Conservation (phyloP, 1,284 basidiomycete genomes). For the Moesziomyces parantarcticus region DNA sequence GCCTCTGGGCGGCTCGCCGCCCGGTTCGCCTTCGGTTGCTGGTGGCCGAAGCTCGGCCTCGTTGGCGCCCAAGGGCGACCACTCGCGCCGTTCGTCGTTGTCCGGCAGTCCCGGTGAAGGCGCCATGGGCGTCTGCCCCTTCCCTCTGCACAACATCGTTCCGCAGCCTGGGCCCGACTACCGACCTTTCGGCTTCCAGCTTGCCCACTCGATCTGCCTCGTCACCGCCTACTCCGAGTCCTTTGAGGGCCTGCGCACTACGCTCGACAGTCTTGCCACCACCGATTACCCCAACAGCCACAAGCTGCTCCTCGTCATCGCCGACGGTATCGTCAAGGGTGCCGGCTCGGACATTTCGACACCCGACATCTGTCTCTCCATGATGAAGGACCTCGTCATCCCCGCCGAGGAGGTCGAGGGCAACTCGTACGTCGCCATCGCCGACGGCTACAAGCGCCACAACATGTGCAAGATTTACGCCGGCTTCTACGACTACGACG, state of each 20-base stretch:
- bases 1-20: slow-evolving; percentile 72
- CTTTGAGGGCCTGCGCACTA: slow-evolving; percentile 93
- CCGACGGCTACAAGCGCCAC: slow-evolving; percentile 97
- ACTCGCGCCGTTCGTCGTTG: slow-evolving; percentile 61
- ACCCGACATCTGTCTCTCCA: slow-evolving; percentile 91
- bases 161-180: slow-evolving; percentile 91
- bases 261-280: slow-evolving; percentile 94
- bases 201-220: slow-evolving; percentile 92
- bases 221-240: slow-evolving; percentile 99
- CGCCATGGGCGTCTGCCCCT: slow-evolving; percentile 73
- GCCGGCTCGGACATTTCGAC: slow-evolving; percentile 66
- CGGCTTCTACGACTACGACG: slow-evolving; percentile 96
- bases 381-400: slow-evolving; percentile 98
- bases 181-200: slow-evolving; percentile 94
- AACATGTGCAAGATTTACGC: slow-evolving; percentile 99
- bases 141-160: slow-evolving; percentile 88
- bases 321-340: slow-evolving; percentile 98
- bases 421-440: slow-evolving; percentile 97
- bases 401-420: slow-evolving; percentile 86
- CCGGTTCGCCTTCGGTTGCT: slow-evolving; percentile 79
- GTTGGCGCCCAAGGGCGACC: slow-evolving; percentile 68
- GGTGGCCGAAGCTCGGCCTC: slow-evolving; percentile 86
- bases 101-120: slow-evolving; percentile 52
- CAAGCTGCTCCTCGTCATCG: slow-evolving; percentile 93
- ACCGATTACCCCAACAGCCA: slow-evolving; percentile 99